Conservation (phyloP, 192 early-diverging fungal species). For the Coemansia sp. region DNA sequence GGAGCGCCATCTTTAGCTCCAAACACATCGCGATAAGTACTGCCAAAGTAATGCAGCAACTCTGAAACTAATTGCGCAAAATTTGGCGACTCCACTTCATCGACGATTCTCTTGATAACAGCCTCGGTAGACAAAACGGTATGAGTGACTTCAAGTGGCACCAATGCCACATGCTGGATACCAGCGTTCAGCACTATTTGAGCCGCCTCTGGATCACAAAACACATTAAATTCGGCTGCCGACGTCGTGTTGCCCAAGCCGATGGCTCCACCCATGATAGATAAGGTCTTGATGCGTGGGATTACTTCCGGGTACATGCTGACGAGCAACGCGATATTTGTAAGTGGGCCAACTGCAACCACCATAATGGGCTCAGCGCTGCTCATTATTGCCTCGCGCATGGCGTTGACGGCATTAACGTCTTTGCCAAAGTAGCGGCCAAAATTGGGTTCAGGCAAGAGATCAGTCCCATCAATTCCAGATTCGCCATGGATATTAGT, state of each 20-base stretch:
- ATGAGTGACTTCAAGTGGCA: constrained; percentile 33
- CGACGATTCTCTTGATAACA: constrained; percentile 21
- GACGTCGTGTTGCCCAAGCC: constrained; percentile 23
- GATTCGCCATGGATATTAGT: constrained; percentile 21
- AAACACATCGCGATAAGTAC: constrained; percentile 15
- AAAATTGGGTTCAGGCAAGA: constrained; percentile 23
- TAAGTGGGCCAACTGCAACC: constrained; percentile 50
- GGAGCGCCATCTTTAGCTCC: constrained; percentile 22
- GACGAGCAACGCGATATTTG: constrained; percentile 55
- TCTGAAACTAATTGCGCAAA: constrained; percentile 25
- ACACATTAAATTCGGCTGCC: constrained; percentile 45
- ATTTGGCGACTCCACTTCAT: not conserved
- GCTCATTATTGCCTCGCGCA: constrained; percentile 28
- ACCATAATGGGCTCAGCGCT: constrained; percentile 21
- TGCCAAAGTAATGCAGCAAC: constrained; percentile 17
- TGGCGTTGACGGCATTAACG: constrained; percentile 22
- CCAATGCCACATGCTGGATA: constrained; percentile 21
- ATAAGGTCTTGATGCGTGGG: constrained; percentile 35
- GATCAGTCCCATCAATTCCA: constrained; percentile 17
- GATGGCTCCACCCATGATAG: constrained; percentile 53
- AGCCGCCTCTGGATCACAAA: constrained; percentile 37
- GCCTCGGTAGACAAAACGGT: constrained; percentile 16
- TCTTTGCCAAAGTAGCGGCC: constrained; percentile 11
- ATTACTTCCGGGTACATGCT: constrained; percentile 46
- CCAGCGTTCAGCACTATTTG: constrained; percentile 32